Evolutionary conservation across 257 asterid species (phyloP), one percentile per base, ranked within the genome.

Genomic region (Galeopsis tetrahit): DNA sequence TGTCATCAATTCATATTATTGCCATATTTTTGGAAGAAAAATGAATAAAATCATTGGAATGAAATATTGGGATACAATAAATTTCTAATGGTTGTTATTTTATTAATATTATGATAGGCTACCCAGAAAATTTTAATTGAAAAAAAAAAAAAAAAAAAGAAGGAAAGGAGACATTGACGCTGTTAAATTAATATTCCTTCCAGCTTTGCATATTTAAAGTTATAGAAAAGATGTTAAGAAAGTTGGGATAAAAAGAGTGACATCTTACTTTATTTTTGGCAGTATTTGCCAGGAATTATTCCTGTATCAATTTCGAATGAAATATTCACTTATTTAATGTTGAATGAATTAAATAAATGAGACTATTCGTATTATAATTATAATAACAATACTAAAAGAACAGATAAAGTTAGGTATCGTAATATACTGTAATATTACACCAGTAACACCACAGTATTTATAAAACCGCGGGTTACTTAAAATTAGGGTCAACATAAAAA

Each of bases 171-270:
- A 78, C 34, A 21, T 10, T 63, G 79, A 68, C 71, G 56, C 59
- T 28, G 68, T 40, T 70, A 74, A 74, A 70, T 64, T n/a, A 21
- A 66, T 79, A 79, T 79, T 79, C 80, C 5, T 63, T 64, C 55
- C 72, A 75, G 56, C 80, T 75, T 79, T 79, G 83, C 83, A 79
- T 79, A 79, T 79, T 79, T 70, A 75, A 79, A 79, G 80, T 68
- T 66, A 6, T 60, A 52, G 28, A 11, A 28, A 35, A 68, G 72
- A 78, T 68, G 56, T 65, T 35, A 38, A 75, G 65, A 64, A 60
- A 78, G 70, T 46, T n/a, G 0, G 75, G 83, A 75, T 75, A 79
- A 57, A 79, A 79, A 79, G 80, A 66, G 42, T 32, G 68, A 32
- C 56, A 75, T 57, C 71, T 42, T 57, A 66, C 80, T 79, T 74